Base-by-base conservation (phyloP, 192 early-diverging fungal genomes). In the Backusella morwellensis region DNA sequence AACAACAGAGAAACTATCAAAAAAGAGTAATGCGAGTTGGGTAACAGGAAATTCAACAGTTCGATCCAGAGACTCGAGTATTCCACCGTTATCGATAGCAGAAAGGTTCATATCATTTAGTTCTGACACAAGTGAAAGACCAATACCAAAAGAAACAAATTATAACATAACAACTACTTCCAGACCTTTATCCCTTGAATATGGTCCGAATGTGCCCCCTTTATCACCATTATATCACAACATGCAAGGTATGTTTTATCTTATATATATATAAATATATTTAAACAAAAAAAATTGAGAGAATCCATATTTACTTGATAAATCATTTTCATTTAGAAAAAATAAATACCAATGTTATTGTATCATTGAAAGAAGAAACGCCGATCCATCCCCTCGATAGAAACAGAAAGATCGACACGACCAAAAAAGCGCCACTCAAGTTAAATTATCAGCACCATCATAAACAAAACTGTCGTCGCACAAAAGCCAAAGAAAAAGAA, bases 51-150 rank as follows among this genome's bases (percentile, higher is more conserved):
- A 63, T 63, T 63, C 56, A 4, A 63, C 56, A 29, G 23, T 15
- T 63, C 56, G 56, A 29, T 63, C 23, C 9, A 63, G 56, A 12
- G 56, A 63, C 21, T 63, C 70, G 11, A 72, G 29, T 23, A 7
- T 35, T 47, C 47, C 47, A 35, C 38, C 29, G 12, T 32, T 72
- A 29, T 72, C 70, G 17, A 72, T 72, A 47, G 70, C 70, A 15
- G 70, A 72, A 19, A 40, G 70, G 5, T 72, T 72, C 41, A 72
- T 72, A 47, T 21, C 42, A 34, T 26, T 44, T 34, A 34, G 40
- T 50, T 32, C 38, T 44, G 70, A 72, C 47, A 42, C 41, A 26
- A 63, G 21, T 63, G 8, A 26, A 63, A 63, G 9, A 1, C 23
- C 8, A 9, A 47, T 29, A 29, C 21, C 70, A 52, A 72, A 72